These are phyloP conservation scores for Epichloe sylvatica DNA, from an alignment of 2,329 filamentous ascomycete genomes.

Conservation along the genomic window DNA sequence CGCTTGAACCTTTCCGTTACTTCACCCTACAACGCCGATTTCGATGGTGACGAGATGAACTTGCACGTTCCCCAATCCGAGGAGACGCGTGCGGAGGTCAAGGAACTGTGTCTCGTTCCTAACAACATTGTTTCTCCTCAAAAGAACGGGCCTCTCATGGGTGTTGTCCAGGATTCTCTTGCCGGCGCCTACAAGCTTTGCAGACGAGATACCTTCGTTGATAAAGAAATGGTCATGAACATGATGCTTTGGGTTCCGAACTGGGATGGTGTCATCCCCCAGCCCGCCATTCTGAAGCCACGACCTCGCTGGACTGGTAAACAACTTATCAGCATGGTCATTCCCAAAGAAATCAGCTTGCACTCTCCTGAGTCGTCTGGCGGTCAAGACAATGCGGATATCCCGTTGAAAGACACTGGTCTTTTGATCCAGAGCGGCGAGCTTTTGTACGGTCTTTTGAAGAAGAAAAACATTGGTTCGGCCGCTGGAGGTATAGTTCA, in stretches of 20 bases:
- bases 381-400: conserved; percentile 35
- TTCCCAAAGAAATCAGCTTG: conserved; percentile 75
- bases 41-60: conserved; percentile 99
- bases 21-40: conserved; percentile 98
- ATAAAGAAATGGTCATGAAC: conserved; percentile 88
- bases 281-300: conserved; percentile 87
- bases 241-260: conserved; percentile 93
- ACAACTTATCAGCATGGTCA: conserved; percentile 87
- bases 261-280: conserved; percentile 91
- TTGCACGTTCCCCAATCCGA: conserved; percentile 97
- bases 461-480: conserved; percentile 90
- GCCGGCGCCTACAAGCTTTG: conserved; percentile 96
- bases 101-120: conserved; percentile 92
- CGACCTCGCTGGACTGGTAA: conserved; percentile 94
- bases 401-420: conserved; percentile 60
- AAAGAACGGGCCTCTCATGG: conserved; percentile 94
- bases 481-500: conserved; percentile 84
- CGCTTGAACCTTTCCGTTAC: conserved; percentile 94
- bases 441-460: conserved; percentile 77
- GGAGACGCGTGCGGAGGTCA: conserved; percentile 89
- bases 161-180: conserved; percentile 96
- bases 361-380: conserved; percentile 41
- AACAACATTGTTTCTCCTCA: conserved; percentile 97
- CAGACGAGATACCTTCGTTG: conserved; percentile 79
- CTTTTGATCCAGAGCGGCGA: conserved; percentile 75